A percentile compares a stretch with the other conserved stretches of the same genome.
Conservation (phyloP, 768 basidiomycete genomes). For the Gymnopilus junonius region DNA sequence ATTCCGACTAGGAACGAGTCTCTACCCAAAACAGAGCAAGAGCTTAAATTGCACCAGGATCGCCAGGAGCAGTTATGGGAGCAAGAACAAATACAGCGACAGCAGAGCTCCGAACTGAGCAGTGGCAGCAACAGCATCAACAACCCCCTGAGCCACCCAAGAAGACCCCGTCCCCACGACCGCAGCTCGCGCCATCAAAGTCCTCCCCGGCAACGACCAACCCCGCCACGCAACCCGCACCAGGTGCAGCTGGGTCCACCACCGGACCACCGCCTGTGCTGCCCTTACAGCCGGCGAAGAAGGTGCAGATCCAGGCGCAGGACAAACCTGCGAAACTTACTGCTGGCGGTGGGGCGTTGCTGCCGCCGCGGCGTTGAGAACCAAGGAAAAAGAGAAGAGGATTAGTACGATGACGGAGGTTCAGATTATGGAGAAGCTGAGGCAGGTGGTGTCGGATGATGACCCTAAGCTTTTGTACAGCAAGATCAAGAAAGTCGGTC, state of each 20-base stretch:
- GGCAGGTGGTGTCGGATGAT: conserved; percentile 82
- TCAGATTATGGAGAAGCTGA: conserved; percentile 97
- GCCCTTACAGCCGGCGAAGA: conserved; percentile 78
- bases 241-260: conserved; percentile 52
- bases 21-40: conserved; percentile 27
- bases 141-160: conserved; percentile 33
- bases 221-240: conserved; percentile 48
- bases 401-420: conserved; percentile 97
- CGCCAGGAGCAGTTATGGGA: conserved; percentile 34
- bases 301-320: conserved; percentile 62
- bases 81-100: conserved; percentile 28
- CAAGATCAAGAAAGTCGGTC: conserved; percentile 98
- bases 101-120: conserved; percentile 37
- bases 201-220: conserved; percentile 49
- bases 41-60: conserved; percentile 29
- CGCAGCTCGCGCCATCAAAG: conserved; percentile 44
- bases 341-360: conserved; percentile 42
- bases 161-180: conserved; percentile 33
- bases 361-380: conserved; percentile 74
- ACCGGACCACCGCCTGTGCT: conserved; percentile 67
- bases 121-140: conserved; percentile 39
- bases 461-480: conserved; percentile 92
- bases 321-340: conserved; percentile 49
- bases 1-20: conserved; percentile 57
- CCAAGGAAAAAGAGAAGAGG: conserved; percentile 85